These are phyloP conservation scores for Withania somnifera DNA, from an alignment of 305 asterid genomes.

Conservation along the genomic window DNA sequence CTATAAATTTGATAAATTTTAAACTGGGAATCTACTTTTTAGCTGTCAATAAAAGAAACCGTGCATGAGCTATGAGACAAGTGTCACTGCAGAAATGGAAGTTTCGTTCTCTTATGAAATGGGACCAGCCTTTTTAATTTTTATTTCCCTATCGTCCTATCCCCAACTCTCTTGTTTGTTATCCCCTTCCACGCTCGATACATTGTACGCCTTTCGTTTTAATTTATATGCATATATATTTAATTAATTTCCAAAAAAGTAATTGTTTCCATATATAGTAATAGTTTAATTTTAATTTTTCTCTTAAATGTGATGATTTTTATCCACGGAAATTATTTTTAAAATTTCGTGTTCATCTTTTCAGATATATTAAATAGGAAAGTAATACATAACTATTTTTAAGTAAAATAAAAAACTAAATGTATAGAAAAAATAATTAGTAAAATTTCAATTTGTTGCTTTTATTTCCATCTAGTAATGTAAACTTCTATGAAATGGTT, in stretches of 20 bases:
- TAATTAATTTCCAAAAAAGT: background rate
- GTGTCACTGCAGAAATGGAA: background rate
- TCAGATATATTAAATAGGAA: too few relatives aligned
- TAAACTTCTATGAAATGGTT: too few relatives aligned
- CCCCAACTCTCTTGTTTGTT: background rate
- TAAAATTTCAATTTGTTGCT: too few relatives aligned
- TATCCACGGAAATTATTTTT: too few relatives aligned
- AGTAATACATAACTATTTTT: too few relatives aligned
- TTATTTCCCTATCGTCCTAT: background rate
- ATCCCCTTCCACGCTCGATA: background rate
- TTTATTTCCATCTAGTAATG: too few relatives aligned
- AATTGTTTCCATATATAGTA: background rate
- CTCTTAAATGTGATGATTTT: background rate
- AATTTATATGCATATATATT: background rate
- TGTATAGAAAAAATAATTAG: background rate
- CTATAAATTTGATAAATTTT: background rate
- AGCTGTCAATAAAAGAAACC: background rate
- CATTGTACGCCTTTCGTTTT: rapidly evolving
- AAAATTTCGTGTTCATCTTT: too few relatives aligned
- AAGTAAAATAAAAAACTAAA: background rate
- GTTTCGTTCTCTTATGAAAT: background rate
- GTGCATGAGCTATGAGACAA: background rate
- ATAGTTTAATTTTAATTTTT: background rate
- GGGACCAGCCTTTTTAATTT: background rate
- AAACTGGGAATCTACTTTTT: background rate